These are phyloP conservation scores for Buddleja alternifolia DNA, from an alignment of 257 asterid species.

Conservation along the genomic window DNA sequence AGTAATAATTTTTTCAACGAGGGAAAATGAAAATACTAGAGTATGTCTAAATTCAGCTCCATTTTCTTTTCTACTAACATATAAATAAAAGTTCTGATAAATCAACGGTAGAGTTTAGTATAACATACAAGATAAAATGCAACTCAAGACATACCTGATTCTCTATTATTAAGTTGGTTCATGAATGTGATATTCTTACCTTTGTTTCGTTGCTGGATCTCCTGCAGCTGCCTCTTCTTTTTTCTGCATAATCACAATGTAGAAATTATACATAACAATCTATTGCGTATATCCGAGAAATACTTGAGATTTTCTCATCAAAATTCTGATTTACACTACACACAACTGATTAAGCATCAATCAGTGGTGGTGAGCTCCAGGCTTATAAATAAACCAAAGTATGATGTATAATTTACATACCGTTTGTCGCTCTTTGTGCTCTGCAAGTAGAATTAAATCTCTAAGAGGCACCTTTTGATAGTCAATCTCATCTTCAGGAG, in stretches of 20 bases:
- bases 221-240: slow-evolving; percentile 48
- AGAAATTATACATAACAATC: too few relatives aligned
- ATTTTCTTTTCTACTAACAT: neutral
- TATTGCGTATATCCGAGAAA: slow-evolving; percentile 4
- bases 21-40: neutral
- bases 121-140: slow-evolving; percentile 6
- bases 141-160: slow-evolving; percentile 15
- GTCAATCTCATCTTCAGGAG: slow-evolving; percentile 82
- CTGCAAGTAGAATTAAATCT: slow-evolving; percentile 81
- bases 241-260: slow-evolving; percentile 53
- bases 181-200: slow-evolving; percentile 44
- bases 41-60: neutral
- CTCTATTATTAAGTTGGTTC: slow-evolving; percentile 8
- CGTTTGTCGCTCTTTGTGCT: slow-evolving; percentile 67
- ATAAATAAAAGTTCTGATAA: slow-evolving; percentile 2
- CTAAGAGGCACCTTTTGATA: slow-evolving; percentile 60
- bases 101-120: slow-evolving; percentile 1
- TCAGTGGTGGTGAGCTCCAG: slow-evolving; percentile 3
- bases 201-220: slow-evolving; percentile 43
- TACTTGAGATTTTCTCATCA: neutral
- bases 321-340: slow-evolving; percentile 4
- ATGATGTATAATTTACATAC: slow-evolving; percentile 38
- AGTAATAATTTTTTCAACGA: neutral
- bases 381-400: neutral
- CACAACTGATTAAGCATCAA: slow-evolving; percentile 11